Percentiles rank a stretch among this genome's conserved stretches.
Conservation (phyloP, 257 asterid species). For the Gynochthodes officinalis region DNA sequence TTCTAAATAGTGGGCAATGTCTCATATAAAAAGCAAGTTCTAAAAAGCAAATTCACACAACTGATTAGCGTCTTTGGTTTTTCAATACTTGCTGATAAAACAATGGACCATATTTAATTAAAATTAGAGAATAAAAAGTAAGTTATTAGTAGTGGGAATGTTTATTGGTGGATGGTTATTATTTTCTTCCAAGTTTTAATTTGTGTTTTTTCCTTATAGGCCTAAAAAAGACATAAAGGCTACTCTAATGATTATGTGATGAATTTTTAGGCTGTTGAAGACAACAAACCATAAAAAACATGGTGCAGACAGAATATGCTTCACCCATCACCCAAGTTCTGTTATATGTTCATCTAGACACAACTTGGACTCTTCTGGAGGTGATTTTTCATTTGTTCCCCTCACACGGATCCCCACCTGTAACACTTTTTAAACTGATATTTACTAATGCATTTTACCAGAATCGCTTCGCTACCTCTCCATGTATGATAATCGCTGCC, state of each 20-base stretch:
- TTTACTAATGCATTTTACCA: slow-evolving; percentile 32
- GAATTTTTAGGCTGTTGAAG: slow-evolving; percentile 63
- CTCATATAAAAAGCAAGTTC: too few relatives aligned
- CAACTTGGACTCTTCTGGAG: slow-evolving; percentile 60
- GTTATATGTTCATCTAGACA: slow-evolving; percentile 79
- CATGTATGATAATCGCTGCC: slow-evolving; percentile 90
- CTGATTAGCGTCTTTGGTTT: neutral
- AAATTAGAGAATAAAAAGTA: neutral
- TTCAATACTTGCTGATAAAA: neutral
- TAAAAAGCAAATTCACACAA: too few relatives aligned
- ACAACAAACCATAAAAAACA: slow-evolving; percentile 87
- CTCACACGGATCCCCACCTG: slow-evolving; percentile 11
- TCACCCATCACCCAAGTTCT: slow-evolving; percentile 87
- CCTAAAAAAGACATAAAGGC: neutral
- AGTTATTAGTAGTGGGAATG: neutral
- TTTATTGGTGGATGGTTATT: too few relatives aligned
- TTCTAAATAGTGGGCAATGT: neutral
- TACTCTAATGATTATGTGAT: slow-evolving; percentile 16
- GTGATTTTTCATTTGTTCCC: slow-evolving; percentile 31
- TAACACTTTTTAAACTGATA: slow-evolving; percentile 17
- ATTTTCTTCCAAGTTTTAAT: neutral
- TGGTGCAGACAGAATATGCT: slow-evolving; percentile 88
- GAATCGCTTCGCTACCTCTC: slow-evolving; percentile 82
- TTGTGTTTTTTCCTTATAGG: neutral
- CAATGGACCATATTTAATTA: neutral